A percentile compares a stretch with the other conserved stretches of the same genome.
phyloP scores from a whole-genome alignment of 73 alveolate genomes.

The Paramecium sexaurelia region DNA sequence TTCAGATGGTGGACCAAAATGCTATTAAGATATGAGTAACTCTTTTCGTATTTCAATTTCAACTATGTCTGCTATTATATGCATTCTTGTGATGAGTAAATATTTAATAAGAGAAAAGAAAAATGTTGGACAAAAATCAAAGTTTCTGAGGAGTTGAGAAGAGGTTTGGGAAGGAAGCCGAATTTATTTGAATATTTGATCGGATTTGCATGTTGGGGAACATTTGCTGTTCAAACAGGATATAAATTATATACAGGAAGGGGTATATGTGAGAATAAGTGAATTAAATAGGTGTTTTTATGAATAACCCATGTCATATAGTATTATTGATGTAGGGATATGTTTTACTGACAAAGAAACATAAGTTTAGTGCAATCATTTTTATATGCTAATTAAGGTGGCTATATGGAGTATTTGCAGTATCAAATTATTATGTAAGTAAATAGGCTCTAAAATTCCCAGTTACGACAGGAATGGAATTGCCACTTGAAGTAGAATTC shows the following conservation, averaged over 20 bases:
- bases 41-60: conserved; percentile 47
- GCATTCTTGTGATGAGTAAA: conserved; percentile 38
- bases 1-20: conserved; percentile 69
- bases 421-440: background rate
- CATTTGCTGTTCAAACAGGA: conserved; percentile 44
- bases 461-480: conserved; percentile 51
- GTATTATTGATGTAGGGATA: conserved; percentile 61
- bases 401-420: conserved; percentile 65
- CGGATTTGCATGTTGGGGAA: conserved; percentile 45
- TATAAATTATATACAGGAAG: conserved; percentile 68
- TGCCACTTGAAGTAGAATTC: conserved; percentile 67
- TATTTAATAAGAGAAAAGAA: conserved; percentile 6
- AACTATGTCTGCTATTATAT: background rate
- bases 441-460: conserved; percentile 62
- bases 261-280: background rate
- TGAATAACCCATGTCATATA: conserved; percentile 69
- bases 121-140: background rate
- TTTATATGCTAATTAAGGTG: conserved; percentile 55
- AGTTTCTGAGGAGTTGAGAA: conserved; percentile 34
- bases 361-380: conserved; percentile 50
- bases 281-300: conserved; percentile 36
- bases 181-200: conserved; percentile 1
- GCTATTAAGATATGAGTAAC: conserved; percentile 17
- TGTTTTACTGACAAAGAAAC: conserved; percentile 45
- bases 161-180: conserved; percentile 7